Percentiles rank a stretch among this genome's conserved stretches.
Evolutionary conservation across 208 protist genomes (phyloP).

Genomic region (Trypanosoma scelopori): DNA sequence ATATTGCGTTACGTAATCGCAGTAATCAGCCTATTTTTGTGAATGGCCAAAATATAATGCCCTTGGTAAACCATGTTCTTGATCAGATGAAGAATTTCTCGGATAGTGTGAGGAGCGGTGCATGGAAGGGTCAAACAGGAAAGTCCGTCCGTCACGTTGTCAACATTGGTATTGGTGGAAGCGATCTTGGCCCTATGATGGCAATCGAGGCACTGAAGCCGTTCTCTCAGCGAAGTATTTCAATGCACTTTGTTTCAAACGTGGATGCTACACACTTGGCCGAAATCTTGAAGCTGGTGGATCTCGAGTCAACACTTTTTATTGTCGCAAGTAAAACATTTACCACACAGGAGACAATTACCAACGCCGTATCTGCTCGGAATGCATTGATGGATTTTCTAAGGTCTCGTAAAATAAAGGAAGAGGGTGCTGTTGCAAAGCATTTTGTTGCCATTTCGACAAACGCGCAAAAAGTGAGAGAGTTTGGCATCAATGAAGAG

Average conservation of each 20-base stretch:
- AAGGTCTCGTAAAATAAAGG: slow-evolving; percentile 39
- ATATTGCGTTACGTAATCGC: slow-evolving; percentile 95
- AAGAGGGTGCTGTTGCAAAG: slow-evolving; percentile 85
- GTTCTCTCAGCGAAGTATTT: slow-evolving; percentile 62
- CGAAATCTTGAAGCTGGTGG: slow-evolving; percentile 79
- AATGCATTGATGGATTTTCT: slow-evolving; percentile 82
- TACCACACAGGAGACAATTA: slow-evolving; percentile 97
- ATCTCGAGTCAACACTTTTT: slow-evolving; percentile 95
- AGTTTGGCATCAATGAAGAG: slow-evolving; percentile 95
- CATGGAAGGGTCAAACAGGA: slow-evolving; percentile 94
- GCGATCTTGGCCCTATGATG: slow-evolving; percentile 96
- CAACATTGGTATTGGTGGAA: slow-evolving; percentile 98
- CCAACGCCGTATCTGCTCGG: slow-evolving; percentile 92
- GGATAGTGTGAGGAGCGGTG: slow-evolving; percentile 83
- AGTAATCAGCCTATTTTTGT: slow-evolving; percentile 84
- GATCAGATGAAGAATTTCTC: slow-evolving; percentile 92
- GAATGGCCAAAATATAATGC: slow-evolving; percentile 95
- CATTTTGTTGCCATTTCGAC: slow-evolving; percentile 98
- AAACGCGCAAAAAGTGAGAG: slow-evolving; percentile 86
- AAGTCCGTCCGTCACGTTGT: slow-evolving; percentile 95
- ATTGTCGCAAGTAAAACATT: slow-evolving; percentile 98
- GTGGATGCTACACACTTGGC: slow-evolving; percentile 96
- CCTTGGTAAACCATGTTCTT: slow-evolving; percentile 92
- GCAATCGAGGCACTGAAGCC: slow-evolving; percentile 94
- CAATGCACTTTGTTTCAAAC: slow-evolving; percentile 96